Evolutionary conservation across 1,284 basidiomycete species (phyloP), one percentile per base, ranked within the genome.

Genomic region (Ceratobasidium sp.): DNA sequence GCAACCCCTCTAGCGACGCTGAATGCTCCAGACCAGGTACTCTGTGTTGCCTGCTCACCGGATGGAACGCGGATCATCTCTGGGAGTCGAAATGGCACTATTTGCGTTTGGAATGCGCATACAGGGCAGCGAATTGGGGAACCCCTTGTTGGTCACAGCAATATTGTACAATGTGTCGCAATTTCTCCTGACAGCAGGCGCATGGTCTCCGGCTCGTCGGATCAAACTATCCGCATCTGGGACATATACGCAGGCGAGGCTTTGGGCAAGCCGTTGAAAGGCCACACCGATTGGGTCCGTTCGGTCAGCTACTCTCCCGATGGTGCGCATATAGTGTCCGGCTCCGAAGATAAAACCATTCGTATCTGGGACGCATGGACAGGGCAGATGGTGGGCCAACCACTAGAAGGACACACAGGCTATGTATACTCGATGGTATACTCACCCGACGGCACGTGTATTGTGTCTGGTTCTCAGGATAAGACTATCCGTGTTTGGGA

Each of bases 171-270:
- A 13, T 26, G 17, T 33, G 12, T 76, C 0, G 61, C 64, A n/a
- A 68, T 59, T 38, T 78, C 78, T 17, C 73, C 73, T 15, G 57
- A 76, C 54, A 61, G 78, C 13, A 40, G 26, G 13, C 23, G 54
- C 20, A 54, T 78, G 42, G 69, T 52, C 12, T 75, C 62, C 40
- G 71, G 61, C 10, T 54, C 46, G 20, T 12, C 20, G 9, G 73
- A 78, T 33, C 44, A 46, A 5, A 78, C 44, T 1, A 54, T 78
- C 20, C 59, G 70, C 7, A 9, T 78, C 23, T 78, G 78, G 78
- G 61, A 78, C 46, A n/a, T 64, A 12, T 17, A 68, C 23, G 62
- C 46, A 6, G 56, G 77, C 15, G 1, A 28, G 20, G 13, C 5
- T 13, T 13, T 75, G 0, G 73, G 61, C 1, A 26, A 42, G 10